Evolutionary conservation across 108 stramenopile genomes (phyloP).

Genomic region (Asterionellopsis glacialis): DNA sequence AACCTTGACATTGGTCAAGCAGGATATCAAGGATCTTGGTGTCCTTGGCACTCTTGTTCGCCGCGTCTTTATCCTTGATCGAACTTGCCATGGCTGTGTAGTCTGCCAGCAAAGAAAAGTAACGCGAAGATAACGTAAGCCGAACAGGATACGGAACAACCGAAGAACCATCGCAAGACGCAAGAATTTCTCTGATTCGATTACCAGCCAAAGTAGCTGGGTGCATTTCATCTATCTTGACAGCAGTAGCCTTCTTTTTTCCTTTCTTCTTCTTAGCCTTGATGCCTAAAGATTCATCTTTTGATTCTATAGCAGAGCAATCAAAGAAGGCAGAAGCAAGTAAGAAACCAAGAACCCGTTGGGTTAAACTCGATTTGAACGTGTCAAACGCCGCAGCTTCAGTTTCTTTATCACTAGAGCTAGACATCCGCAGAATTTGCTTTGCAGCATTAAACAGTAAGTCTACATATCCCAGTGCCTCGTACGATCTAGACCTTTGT

Average conservation of each 20-base stretch:
- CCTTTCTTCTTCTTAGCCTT: slow-evolving; percentile 44
- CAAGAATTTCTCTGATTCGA: slow-evolving; percentile 25
- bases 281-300: not conserved
- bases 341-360: slow-evolving; percentile 48
- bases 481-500: slow-evolving; percentile 1
- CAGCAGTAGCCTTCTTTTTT: slow-evolving; percentile 24
- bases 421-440: slow-evolving; percentile 13
- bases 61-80: slow-evolving; percentile 12
- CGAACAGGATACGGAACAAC: slow-evolving; percentile 35
- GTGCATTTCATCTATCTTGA: slow-evolving; percentile 6
- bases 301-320: slow-evolving; percentile 23
- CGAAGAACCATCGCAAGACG: not conserved
- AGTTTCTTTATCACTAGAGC: too few relatives aligned
- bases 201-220: slow-evolving; percentile 24
- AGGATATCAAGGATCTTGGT: slow-evolving; percentile 23
- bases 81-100: slow-evolving; percentile 16
- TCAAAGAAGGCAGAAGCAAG: slow-evolving; percentile 75
- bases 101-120: slow-evolving; percentile 68
- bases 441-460: slow-evolving; percentile 34
- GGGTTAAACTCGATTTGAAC: slow-evolving; percentile 25
- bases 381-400: slow-evolving; percentile 7
- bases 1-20: slow-evolving; percentile 29
- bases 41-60: slow-evolving; percentile 28
- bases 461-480: slow-evolving; percentile 38
- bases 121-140: slow-evolving; percentile 56